These are phyloP conservation scores for Piper longum DNA, from an alignment of 164 flowering plant genomes.

Conservation along the genomic window DNA sequence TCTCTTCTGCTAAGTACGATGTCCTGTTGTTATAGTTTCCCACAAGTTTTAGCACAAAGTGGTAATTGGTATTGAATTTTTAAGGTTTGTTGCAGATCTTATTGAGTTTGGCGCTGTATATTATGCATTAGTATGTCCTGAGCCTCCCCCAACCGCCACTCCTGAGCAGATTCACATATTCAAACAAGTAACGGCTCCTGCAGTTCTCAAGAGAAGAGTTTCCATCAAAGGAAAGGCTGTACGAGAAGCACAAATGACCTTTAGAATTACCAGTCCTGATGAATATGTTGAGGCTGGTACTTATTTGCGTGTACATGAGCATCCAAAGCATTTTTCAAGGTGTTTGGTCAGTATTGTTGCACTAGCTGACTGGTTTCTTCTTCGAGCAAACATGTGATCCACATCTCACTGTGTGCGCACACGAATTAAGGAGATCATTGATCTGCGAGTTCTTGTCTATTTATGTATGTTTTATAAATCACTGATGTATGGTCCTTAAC, in stretches of 20 bases:
- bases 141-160: slow-evolving; percentile 85
- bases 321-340: slow-evolving; percentile 95
- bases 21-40: background rate
- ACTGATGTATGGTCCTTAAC: too few species aligned
- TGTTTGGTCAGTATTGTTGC: slow-evolving; percentile 7
- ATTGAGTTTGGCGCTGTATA: slow-evolving; percentile 93
- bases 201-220: slow-evolving; percentile 39
- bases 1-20: background rate
- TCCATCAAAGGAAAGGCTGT: slow-evolving; percentile 85
- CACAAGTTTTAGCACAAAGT: background rate
- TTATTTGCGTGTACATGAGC: slow-evolving; percentile 82
- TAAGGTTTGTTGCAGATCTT: slow-evolving; percentile 94
- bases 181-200: slow-evolving; percentile 60
- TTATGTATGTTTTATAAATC: too few species aligned
- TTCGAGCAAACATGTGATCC: background rate
- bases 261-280: slow-evolving; percentile 47
- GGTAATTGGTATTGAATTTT: slow-evolving; percentile 1
- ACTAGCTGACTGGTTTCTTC: background rate
- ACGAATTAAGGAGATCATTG: background rate
- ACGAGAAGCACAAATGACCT: slow-evolving; percentile 83
- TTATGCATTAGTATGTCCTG: slow-evolving; percentile 86
- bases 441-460: too few species aligned
- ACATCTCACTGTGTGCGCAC: background rate
- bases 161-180: slow-evolving; percentile 54
- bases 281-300: slow-evolving; percentile 85